Evolutionary conservation across 2,329 filamentous ascomycete species (phyloP).

Genomic region (Epichloe gansuensis): DNA sequence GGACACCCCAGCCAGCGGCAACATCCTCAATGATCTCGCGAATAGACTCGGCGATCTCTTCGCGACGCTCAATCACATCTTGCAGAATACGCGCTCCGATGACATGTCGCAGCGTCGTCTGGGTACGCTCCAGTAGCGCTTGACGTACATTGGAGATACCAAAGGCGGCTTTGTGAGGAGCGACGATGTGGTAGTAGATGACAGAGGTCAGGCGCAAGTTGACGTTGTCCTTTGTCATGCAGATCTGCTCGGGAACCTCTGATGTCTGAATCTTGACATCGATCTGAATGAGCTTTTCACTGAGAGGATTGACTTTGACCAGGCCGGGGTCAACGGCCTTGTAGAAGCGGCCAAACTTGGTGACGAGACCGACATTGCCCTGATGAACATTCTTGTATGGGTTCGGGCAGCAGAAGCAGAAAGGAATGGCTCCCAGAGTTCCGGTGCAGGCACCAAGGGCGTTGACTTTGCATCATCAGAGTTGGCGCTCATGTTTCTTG

Average conservation of each 20-base stretch:
- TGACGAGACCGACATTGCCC: slow-evolving; percentile 90
- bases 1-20: slow-evolving; percentile 84
- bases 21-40: slow-evolving; percentile 97
- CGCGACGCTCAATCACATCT: slow-evolving; percentile 95
- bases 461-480: slow-evolving; percentile 45
- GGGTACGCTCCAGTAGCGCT: slow-evolving; percentile 93
- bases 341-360: slow-evolving; percentile 90
- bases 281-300: slow-evolving; percentile 78
- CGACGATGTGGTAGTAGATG: slow-evolving; percentile 97
- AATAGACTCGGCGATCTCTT: slow-evolving; percentile 92
- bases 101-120: slow-evolving; percentile 94
- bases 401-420: slow-evolving; percentile 87
- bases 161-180: slow-evolving; percentile 93
- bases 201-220: slow-evolving; percentile 87
- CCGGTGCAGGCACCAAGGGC: slow-evolving; percentile 63
- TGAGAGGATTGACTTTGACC: slow-evolving; percentile 93
- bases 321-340: slow-evolving; percentile 93
- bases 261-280: slow-evolving; percentile 99
- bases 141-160: slow-evolving; percentile 90
- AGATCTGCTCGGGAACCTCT: slow-evolving; percentile 89
- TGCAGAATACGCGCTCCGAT: slow-evolving; percentile 91
- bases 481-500: not conserved
- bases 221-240: slow-evolving; percentile 99
- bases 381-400: slow-evolving; percentile 88
- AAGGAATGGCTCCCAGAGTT: slow-evolving; percentile 73